Evolutionary conservation across 2,329 filamentous ascomycete species (phyloP).

Genomic region (Plectosphaerella cucumerina): DNA sequence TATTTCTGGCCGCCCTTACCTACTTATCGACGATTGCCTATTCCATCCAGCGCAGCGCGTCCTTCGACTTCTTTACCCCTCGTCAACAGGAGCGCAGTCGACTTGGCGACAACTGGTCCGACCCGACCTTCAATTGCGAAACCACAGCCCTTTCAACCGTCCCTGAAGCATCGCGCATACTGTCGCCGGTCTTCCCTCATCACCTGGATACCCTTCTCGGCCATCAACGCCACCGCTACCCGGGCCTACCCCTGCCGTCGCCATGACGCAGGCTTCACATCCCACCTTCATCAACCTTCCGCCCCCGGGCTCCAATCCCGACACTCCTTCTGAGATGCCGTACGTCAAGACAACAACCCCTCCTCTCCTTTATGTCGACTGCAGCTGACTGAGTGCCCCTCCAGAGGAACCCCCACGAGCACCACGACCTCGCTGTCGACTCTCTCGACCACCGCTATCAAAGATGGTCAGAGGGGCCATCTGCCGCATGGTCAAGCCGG

Average conservation of each 20-base stretch:
- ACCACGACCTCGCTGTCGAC: slow-evolving; percentile 88
- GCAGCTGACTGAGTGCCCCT: slow-evolving; percentile 14
- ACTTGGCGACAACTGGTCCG: too few relatives aligned
- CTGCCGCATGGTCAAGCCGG: slow-evolving; percentile 55
- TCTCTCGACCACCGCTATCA: slow-evolving; percentile 90
- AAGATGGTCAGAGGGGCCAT: slow-evolving; percentile 88
- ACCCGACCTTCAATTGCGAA: too few relatives aligned
- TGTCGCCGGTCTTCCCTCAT: neutral
- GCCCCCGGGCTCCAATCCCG: slow-evolving; percentile 74
- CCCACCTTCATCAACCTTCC: slow-evolving; percentile 81
- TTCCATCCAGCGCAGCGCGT: too few relatives aligned
- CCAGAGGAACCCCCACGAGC: slow-evolving; percentile 86
- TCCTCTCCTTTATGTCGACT: slow-evolving; percentile 4
- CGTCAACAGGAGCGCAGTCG: too few relatives aligned
- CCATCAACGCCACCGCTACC: neutral
- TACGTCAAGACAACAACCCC: slow-evolving; percentile 43
- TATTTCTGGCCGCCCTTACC: too few relatives aligned
- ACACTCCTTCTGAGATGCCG: slow-evolving; percentile 88
- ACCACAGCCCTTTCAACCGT: too few relatives aligned
- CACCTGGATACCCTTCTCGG: neutral
- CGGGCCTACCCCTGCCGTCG: slow-evolving; percentile 4
- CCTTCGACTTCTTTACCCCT: too few relatives aligned
- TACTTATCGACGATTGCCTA: too few relatives aligned
- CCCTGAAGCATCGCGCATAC: neutral
- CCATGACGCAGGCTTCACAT: slow-evolving; percentile 36